Percentiles rank a stretch among this genome's conserved stretches.
These are phyloP conservation scores for Pleurotus djamor DNA, from an alignment of 768 basidiomycete species.

Conservation along the genomic window DNA sequence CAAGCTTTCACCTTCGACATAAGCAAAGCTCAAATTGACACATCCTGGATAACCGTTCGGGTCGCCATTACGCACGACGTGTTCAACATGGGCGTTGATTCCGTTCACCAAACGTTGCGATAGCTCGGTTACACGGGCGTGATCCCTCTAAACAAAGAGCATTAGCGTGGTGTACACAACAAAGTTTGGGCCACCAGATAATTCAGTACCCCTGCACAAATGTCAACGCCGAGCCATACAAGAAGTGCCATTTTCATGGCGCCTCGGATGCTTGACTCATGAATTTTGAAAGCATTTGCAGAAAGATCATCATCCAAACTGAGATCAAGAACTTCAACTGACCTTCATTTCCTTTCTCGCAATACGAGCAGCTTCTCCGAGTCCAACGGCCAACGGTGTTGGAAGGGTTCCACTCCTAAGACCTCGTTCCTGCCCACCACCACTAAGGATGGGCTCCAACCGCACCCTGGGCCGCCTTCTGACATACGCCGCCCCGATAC, in stretches of 20 bases:
- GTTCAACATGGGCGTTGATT: conserved; percentile 82
- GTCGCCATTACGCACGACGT: conserved; percentile 95
- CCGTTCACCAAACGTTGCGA: conserved; percentile 79
- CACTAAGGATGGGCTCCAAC: conserved; percentile 91
- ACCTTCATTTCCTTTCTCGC: conserved; percentile 92
- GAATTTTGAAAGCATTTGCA: conserved; percentile 12
- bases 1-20: conserved; percentile 96
- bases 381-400: conserved; percentile 82
- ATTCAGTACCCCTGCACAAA: conserved; percentile 95
- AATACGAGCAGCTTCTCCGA: conserved; percentile 93
- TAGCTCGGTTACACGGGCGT: conserved; percentile 66
- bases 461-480: conserved; percentile 89
- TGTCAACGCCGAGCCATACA: conserved; percentile 57
- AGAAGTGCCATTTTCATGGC: background rate
- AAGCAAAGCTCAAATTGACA: conserved; percentile 92
- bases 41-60: conserved; percentile 91
- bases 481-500: conserved; percentile 93
- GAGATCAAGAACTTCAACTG: conserved; percentile 35
- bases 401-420: conserved; percentile 94
- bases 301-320: conserved; percentile 34
- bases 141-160: conserved; percentile 64
- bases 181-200: background rate
- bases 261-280: background rate
- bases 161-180: conserved; percentile 10
- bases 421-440: conserved; percentile 97